Conservation (phyloP, 75 land plant species). For the Picea sitchensis region DNA sequence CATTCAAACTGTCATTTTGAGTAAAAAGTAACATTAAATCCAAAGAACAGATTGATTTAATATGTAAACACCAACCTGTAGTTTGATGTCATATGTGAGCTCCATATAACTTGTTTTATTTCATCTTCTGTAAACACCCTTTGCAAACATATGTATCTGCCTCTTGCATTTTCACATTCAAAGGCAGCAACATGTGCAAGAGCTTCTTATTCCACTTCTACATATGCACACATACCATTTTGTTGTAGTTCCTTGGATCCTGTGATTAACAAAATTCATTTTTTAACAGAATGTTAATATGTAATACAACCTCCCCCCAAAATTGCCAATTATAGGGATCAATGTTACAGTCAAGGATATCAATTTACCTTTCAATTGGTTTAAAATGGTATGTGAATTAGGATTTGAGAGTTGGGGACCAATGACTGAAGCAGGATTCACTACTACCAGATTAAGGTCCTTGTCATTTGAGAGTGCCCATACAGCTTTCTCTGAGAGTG, state of each 20-base stretch:
- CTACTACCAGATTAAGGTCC: slow-evolving; percentile 15
- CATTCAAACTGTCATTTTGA: not conserved
- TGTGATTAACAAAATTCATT: not conserved
- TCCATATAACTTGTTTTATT: slow-evolving; percentile 12
- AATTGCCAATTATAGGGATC: not conserved
- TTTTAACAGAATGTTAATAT: no score
- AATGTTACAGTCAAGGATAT: not conserved
- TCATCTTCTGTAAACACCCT: not conserved
- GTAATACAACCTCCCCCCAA: not conserved
- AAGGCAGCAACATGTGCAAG: slow-evolving; percentile 12
- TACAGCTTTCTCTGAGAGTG: slow-evolving; percentile 18
- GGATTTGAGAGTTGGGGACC: not conserved
- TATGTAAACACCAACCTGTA: not conserved
- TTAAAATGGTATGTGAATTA: not conserved
- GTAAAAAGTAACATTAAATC: not conserved
- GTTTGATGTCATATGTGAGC: not conserved
- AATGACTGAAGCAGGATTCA: slow-evolving; percentile 17
- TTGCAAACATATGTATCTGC: slow-evolving; percentile 16
- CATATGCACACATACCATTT: slow-evolving; percentile 11
- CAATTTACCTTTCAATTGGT: not conserved
- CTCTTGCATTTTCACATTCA: slow-evolving; percentile 8
- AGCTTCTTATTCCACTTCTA: slow-evolving; percentile 10
- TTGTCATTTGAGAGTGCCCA: slow-evolving; percentile 16
- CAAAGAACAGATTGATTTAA: not conserved
- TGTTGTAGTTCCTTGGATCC: not conserved